Conservation (phyloP, 148 eudicot genomes). For the Nepenthes mirabilis region DNA sequence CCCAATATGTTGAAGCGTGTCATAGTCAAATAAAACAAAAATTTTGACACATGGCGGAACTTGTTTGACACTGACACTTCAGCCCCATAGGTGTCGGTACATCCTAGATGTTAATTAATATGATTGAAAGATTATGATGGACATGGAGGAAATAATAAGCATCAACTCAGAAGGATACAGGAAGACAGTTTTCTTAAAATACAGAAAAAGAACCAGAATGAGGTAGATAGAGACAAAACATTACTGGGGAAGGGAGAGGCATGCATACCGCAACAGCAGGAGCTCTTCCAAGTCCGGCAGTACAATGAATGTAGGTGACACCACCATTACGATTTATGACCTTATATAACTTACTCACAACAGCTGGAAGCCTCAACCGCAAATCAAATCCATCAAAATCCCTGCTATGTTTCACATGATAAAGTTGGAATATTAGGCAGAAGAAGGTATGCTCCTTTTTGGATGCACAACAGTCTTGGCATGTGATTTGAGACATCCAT, state of each 20-base stretch:
- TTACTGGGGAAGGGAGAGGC: background rate
- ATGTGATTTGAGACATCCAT: background rate
- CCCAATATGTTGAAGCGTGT: too few species aligned
- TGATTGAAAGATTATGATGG: too few species aligned
- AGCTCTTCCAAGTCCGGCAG: conserved; percentile 98
- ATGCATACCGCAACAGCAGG: conserved; percentile 80
- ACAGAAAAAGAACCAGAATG: background rate
- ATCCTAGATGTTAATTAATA: too few species aligned
- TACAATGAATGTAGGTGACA: conserved; percentile 84
- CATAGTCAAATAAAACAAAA: too few species aligned
- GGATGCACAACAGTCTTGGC: background rate
- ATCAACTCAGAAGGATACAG: background rate
- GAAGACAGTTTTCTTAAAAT: background rate
- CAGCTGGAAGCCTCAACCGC: conserved; percentile 85
- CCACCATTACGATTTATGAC: conserved; percentile 74
- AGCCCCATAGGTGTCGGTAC: too few species aligned
- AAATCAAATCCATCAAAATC: conserved; percentile 88
- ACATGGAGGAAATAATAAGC: too few species aligned
- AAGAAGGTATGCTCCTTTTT: background rate
- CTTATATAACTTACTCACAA: conserved; percentile 61
- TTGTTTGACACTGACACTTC: too few species aligned
- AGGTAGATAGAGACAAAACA: background rate
- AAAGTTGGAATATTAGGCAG: background rate
- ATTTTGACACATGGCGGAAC: too few species aligned
- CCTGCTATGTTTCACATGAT: conserved; percentile 26